phyloP scores from a whole-genome alignment of 2,329 filamentous ascomycete species.

The Falciphora oryzae region DNA sequence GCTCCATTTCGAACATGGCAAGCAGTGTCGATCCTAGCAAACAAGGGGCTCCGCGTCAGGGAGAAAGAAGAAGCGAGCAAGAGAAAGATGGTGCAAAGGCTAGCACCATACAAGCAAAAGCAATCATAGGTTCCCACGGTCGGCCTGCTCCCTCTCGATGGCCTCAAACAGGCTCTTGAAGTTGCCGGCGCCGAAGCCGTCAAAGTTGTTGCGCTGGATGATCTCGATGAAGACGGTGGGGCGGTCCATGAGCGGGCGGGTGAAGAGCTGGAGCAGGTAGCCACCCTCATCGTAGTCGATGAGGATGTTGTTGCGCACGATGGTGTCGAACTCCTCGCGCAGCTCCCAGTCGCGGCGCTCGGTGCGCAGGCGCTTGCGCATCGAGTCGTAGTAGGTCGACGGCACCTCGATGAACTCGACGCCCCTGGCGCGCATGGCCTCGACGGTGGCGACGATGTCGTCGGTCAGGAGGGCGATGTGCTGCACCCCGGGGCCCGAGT shows the following conservation, averaged over 20 bases:
- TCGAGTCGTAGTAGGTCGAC: constrained; percentile 74
- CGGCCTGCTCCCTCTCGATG: constrained; percentile 86
- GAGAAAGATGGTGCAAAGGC: neutral
- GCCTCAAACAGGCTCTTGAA: constrained; percentile 95
- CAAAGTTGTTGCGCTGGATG: constrained; percentile 85
- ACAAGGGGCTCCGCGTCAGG: neutral
- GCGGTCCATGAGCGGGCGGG: constrained; percentile 86
- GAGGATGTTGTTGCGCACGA: constrained; percentile 76
- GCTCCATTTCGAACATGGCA: neutral
- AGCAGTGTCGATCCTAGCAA: neutral
- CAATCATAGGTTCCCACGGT: constrained; percentile 68
- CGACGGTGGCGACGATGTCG: constrained; percentile 73
- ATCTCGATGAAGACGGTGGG: constrained; percentile 97
- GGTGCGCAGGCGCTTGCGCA: constrained; percentile 66
- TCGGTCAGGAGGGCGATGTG: constrained; percentile 82
- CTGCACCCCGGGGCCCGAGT: constrained; percentile 83
- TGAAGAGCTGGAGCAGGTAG: constrained; percentile 73
- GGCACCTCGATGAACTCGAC: constrained; percentile 93
- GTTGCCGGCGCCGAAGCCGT: constrained; percentile 90
- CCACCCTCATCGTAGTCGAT: constrained; percentile 94
- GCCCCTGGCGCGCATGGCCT: constrained; percentile 74
- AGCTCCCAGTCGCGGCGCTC: constrained; percentile 57
- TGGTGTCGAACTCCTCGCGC: constrained; percentile 64
- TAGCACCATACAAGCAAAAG: neutral
- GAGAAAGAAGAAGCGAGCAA: too few relatives aligned